Evolutionary conservation across 768 basidiomycete genomes (phyloP), one percentile per base, ranked within the genome.

Genomic region (Boletus fagicola): DNA sequence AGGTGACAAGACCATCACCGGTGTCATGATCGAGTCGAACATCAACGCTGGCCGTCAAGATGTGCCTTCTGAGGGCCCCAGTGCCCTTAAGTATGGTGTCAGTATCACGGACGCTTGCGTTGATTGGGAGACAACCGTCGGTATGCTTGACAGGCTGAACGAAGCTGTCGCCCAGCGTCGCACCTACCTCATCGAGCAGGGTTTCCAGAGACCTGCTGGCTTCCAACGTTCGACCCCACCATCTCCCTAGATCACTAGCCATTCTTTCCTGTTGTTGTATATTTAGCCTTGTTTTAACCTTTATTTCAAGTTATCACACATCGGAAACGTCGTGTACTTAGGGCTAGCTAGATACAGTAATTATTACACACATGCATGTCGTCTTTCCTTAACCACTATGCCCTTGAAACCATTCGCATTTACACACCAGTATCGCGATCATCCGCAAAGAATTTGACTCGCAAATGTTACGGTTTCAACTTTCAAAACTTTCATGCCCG

Each of bases 1-100:
- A 8, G 92, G 92, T 28, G 76, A 80, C 53, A 78, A 72, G 56
- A 78, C 80, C 65, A 88, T 99, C 73, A 92, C 92, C 5, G 96
- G 96, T 46, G 93, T 98, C 56, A 98, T 99, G 96, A 83, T 99
- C 69, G 96, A 99, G 76, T 91, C 88, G 13, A 90, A 98, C 72
- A 87, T 99, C 74, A 88, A 90, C 68, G 88, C 87, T 49, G 96
- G 96, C 20, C 78, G 86, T 58, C 96, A 99, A 76, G 90, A 94
- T 63, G 90, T 96, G 15, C 94, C 96, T 2, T 62, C 79, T 3
- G 79, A 76, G 43, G 90, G 94, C 8, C 87, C 88, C 0, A 62
- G 74, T 18, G 81, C 70, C 10, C 80, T 94, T 63, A 92, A 89
- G 72, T 77, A 86, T 56, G 92, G 92, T 52, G 84, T 95, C 53